Evolutionary conservation across 768 basidiomycete genomes (phyloP).

Genomic region (Cubamyces sp.): DNA sequence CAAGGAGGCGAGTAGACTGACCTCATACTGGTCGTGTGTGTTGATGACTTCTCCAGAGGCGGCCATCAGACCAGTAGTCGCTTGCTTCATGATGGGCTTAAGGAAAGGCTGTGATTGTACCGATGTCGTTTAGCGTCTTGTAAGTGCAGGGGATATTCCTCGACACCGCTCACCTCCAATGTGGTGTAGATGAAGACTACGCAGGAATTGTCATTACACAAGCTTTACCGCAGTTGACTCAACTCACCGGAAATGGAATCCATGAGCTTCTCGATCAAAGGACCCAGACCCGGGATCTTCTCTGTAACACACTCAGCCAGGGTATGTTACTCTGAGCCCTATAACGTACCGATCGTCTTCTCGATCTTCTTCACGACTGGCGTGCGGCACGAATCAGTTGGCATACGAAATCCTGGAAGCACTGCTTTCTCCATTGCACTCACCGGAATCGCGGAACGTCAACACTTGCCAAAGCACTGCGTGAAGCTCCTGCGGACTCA

Average conservation of each 20-base stretch:
- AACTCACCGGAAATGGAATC: conserved; percentile 66
- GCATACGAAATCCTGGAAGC: not conserved
- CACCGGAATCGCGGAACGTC: conserved; percentile 80
- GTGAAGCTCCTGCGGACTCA: conserved; percentile 90
- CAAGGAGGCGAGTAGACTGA: conserved; percentile 19
- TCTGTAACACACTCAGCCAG: conserved; percentile 47
- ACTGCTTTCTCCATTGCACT: conserved; percentile 23
- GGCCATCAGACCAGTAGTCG: conserved; percentile 61
- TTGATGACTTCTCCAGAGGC: conserved; percentile 81
- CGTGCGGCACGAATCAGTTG: not conserved
- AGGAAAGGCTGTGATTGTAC: conserved; percentile 63
- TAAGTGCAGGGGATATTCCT: not conserved
- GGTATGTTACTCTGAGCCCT: too few relatives aligned
- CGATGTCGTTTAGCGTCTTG: not conserved
- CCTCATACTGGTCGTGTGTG: conserved; percentile 81
- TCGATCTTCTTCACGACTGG: conserved; percentile 78
- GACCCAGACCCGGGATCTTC: conserved; percentile 79
- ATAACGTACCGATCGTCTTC: conserved; percentile 61
- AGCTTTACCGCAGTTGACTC: not conserved
- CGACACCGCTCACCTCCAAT: conserved; percentile 56
- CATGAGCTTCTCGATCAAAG: conserved; percentile 77
- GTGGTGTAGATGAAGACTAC: conserved; percentile 83
- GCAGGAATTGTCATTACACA: conserved; percentile 19
- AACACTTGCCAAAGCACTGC: conserved; percentile 83
- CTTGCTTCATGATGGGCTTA: conserved; percentile 75